Base-by-base conservation (phyloP, 306 rosid genomes). In the Crotalaria pallida region DNA sequence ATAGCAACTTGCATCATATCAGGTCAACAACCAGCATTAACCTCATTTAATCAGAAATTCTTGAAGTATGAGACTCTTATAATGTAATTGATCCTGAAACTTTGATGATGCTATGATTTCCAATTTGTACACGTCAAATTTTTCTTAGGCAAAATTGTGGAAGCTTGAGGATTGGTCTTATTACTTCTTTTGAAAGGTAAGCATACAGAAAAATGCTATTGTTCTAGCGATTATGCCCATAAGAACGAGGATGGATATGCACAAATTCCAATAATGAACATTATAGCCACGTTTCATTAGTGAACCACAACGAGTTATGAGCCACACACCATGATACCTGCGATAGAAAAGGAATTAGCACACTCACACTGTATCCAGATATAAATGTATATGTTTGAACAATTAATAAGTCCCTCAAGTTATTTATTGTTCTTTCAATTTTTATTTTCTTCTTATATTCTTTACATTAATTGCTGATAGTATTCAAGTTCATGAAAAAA, bases 291-390 rank as follows among this genome's bases (percentile, higher is more conserved):
- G 58, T 76, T 44, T 59, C 33, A 60, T 23, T 24, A 90, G 81
- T 13, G 76, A 38, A 33, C 88, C 96, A 15, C 96, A 88, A 3
- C 96, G 82, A 72, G 92, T 86, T 77, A 90, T 52, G 62, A 86
- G 89, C 96, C 96, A 90, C 62, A 88, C 94, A 58, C 96, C 96
- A 50, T 74, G 56, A 47, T 90, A 86, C 87, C 96, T 90, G 80
- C 48, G 67, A 13, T 26, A 1, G 10, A 13, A 5, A 52, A 22
- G 23, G 34, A 18, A 38, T 73, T 62, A 53, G 49, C n/a, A 60
- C 23, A 3, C 8, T 48, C 4, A 3, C 8, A 60, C 4, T 10
- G 17, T 38, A 64, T 13, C 17, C 66, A 26, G 6, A 16, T 48
- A 60, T 17, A 21, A 60, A 33, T 55, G 15, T 21, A 21, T 48